Evolutionary conservation across 306 rosid species (phyloP).

Genomic region (Leucaena leucocephala): DNA sequence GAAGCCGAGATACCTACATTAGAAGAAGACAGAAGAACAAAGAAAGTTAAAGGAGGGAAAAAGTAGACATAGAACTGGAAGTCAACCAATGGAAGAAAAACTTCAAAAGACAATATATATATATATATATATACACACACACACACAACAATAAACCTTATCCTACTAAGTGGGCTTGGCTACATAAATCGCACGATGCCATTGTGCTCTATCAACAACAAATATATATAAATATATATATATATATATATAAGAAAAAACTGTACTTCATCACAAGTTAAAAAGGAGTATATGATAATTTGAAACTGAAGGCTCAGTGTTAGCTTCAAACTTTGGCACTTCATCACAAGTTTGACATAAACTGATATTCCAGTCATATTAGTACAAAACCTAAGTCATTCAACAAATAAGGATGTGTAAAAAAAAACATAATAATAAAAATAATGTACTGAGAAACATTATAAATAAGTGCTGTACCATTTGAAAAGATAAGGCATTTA

Average conservation of each 20-base stretch:
- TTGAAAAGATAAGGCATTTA: conserved; percentile 71
- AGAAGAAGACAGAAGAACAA: conserved; percentile 12
- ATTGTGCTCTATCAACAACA: too few species aligned
- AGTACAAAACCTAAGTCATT: conserved; percentile 10
- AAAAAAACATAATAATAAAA: not conserved
- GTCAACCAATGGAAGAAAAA: conserved; percentile 20
- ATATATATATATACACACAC: too few species aligned
- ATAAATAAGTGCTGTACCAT: conserved; percentile 53
- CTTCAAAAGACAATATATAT: conserved; percentile 2
- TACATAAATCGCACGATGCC: too few species aligned
- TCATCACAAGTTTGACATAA: not conserved
- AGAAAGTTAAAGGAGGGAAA: not conserved
- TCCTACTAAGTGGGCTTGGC: too few species aligned
- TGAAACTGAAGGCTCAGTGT: conserved; percentile 12
- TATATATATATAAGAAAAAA: not conserved
- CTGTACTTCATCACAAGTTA: not conserved
- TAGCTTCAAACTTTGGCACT: conserved; percentile 1
- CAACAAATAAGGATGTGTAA: not conserved
- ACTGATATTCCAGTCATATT: conserved; percentile 14
- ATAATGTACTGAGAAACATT: conserved; percentile 3
- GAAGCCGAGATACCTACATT: conserved; percentile 61
- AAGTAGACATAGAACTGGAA: conserved; percentile 7
- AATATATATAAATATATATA: too few species aligned
- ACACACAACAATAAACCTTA: too few species aligned
- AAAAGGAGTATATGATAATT: not conserved